Evolutionary conservation across 2,329 filamentous ascomycete genomes (phyloP), one percentile per base, ranked within the genome.

Genomic region (Botryotinia narcissicola): DNA sequence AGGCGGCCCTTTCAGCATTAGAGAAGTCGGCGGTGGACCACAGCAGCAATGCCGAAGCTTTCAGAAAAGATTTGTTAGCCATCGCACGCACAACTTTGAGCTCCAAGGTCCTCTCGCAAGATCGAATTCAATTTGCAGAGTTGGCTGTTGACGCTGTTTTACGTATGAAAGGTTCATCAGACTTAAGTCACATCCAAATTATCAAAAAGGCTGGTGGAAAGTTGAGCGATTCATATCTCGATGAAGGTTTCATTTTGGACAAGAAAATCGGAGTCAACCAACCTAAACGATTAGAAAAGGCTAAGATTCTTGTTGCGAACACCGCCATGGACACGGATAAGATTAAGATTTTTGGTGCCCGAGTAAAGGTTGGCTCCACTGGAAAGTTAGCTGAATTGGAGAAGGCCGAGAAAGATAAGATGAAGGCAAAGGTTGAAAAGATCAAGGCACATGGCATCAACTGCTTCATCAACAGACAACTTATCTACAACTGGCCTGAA

Each of bases 401-500:
- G 84, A 97, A 97, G 88, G 96, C 96, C 9, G 96, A 98, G 86
- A 92, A 94, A 80, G 96, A 99, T 80, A 98, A 98, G 91, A 99
- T 99, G 96, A 97, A 95, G 88, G 92, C 93, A 77, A 99, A 99
- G 89, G 96, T 99, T 63, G 96, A 99, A 76, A 95, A 94, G 84
- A 99, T 99, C 86, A 99, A 98, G 89, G 89, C 94, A 64, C 96
- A 99, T 81, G 96, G 96, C 74, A 98, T 99, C 86, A 99, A 99
- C 89, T 98, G 96, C 87, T 99, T 99, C 84, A 97, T 99, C 84
- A 99, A 99, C 89, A 89, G 96, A 79, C 96, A 99, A 84, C 90
- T 99, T 76, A 99, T 99, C 85, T 99, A 99, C 88, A 99, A 99
- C 88, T 99, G 96, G 96, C 96, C 96, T 9, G 96, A 99, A 84